Percentiles rank a stretch among this genome's conserved stretches.
Conservation (phyloP, 2,329 filamentous ascomycete species). For the Verticillium nubilum region DNA sequence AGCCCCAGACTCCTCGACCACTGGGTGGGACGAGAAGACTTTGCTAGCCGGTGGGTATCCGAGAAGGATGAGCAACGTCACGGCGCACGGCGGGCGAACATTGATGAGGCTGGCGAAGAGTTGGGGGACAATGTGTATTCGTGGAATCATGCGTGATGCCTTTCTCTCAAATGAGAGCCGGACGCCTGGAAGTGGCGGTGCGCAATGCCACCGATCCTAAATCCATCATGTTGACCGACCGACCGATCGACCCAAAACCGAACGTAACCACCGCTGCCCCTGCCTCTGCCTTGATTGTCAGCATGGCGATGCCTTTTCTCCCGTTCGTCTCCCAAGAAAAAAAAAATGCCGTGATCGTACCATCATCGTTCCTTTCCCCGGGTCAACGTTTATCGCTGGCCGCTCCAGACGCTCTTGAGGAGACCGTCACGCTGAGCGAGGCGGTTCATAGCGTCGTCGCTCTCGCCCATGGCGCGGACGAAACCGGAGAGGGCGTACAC, state of each 20-base stretch:
- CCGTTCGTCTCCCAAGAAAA: neutral
- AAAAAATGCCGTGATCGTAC: neutral
- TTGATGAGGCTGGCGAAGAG: neutral
- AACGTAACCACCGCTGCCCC: slow-evolving; percentile 1
- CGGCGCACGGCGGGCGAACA: neutral
- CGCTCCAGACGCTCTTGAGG: slow-evolving; percentile 95
- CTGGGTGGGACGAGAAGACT: slow-evolving; percentile 44
- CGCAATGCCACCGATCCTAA: slow-evolving; percentile 14
- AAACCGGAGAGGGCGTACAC: slow-evolving; percentile 97
- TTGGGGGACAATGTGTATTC: slow-evolving; percentile 10
- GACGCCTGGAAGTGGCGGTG: slow-evolving; percentile 37
- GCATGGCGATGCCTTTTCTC: neutral
- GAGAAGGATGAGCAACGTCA: neutral
- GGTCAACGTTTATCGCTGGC: slow-evolving; percentile 48
- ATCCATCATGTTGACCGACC: slow-evolving; percentile 15
- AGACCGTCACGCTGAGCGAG: slow-evolving; percentile 93
- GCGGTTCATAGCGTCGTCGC: slow-evolving; percentile 93
- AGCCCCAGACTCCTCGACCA: slow-evolving; percentile 51
- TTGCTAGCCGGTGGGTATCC: slow-evolving; percentile 41
- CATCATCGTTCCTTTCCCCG: slow-evolving; percentile 1
- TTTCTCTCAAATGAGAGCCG: slow-evolving; percentile 25
- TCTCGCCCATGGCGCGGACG: slow-evolving; percentile 96
- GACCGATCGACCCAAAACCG: slow-evolving; percentile 9
- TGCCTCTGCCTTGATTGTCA: neutral
- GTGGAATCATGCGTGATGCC: slow-evolving; percentile 13